Conservation (phyloP, 495 filamentous ascomycete genomes). For the Sordaria brevicollis region DNA sequence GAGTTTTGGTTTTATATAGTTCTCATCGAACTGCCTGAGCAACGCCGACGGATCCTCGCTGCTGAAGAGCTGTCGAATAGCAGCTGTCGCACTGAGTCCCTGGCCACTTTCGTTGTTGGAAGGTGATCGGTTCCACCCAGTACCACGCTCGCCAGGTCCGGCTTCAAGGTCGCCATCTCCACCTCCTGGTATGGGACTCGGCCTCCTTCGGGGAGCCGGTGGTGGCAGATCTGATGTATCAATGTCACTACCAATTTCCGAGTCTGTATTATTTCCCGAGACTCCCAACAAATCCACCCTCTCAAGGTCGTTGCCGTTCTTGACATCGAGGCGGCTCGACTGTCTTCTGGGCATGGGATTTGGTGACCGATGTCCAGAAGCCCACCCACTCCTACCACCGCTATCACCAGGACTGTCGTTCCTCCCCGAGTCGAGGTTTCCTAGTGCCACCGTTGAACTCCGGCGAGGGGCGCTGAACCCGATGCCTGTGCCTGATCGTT, state of each 20-base stretch:
- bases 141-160: slow-evolving; percentile 11
- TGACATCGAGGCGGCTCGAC: slow-evolving; percentile 39
- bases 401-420: slow-evolving; percentile 17
- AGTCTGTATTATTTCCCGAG: slow-evolving; percentile 50
- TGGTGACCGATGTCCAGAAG: slow-evolving; percentile 43
- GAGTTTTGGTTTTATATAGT: slow-evolving; percentile 89
- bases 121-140: slow-evolving; percentile 7
- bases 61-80: slow-evolving; percentile 54
- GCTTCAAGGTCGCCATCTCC: slow-evolving; percentile 1
- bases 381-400: slow-evolving; percentile 32
- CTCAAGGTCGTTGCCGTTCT: slow-evolving; percentile 41
- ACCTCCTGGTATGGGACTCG: slow-evolving; percentile 40
- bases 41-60: slow-evolving; percentile 82
- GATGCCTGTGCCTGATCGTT: slow-evolving; percentile 55
- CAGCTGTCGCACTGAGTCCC: slow-evolving; percentile 58
- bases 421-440: slow-evolving; percentile 32
- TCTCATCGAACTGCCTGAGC: slow-evolving; percentile 91
- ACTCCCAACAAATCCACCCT: slow-evolving; percentile 52
- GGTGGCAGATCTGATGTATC: slow-evolving; percentile 54
- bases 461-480: slow-evolving; percentile 62
- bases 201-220: slow-evolving; percentile 38
- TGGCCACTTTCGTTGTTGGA: slow-evolving; percentile 7
- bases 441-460: slow-evolving; percentile 45
- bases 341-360: slow-evolving; percentile 26
- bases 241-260: slow-evolving; percentile 51